Base-by-base conservation (phyloP, 1,139 yeast species). In the Yamadazyma blattariae region DNA sequence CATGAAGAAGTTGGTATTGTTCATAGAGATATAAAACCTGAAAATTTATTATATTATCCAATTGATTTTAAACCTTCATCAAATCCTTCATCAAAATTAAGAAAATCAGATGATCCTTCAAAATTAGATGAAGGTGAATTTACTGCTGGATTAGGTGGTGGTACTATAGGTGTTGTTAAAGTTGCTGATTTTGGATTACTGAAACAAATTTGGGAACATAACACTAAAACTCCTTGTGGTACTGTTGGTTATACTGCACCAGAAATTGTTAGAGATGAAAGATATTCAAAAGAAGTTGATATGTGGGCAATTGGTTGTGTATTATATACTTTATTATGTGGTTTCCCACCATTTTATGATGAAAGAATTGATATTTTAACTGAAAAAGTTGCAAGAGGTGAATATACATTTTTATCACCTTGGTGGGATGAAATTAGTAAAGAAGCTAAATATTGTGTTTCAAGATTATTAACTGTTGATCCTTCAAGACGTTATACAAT, bases 401-500 rank as follows among this genome's bases (percentile, higher is more conserved):
- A 76, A 41, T 77, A 68, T 54, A 70, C 77, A 18, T 77, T 76
- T 44, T 64, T 77, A 46, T 61, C 71, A 32, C 82, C 82, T 6
- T 77, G 82, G 82, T 77, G 81, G 77, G 82, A 77, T 52, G 82
- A 77, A 52, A 76, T 77, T 26, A 66, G 76, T 17, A 51, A 54
- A 19, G 79, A 60, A 12, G 81, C 82, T 23, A 76, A 74, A 46
- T 67, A 75, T 48, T 80, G 95, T 59, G 96, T 90, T 8, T 59
- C 78, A 4, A 79, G 74, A 50, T 67, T 90, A 38, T 65, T 90
- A 36, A 88, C 95, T 2, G 96, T 89, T 19, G 88, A 89, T 54
- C 96, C 96, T 2, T 61, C 66, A 12, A 68, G 72, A 39, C 72
- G 97, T 46, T 88, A 87, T 56, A 79, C 86, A 6, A 83, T 88